These are phyloP conservation scores for Ophiostoma quercus DNA, from an alignment of 2,329 filamentous ascomycete species.

Conservation along the genomic window DNA sequence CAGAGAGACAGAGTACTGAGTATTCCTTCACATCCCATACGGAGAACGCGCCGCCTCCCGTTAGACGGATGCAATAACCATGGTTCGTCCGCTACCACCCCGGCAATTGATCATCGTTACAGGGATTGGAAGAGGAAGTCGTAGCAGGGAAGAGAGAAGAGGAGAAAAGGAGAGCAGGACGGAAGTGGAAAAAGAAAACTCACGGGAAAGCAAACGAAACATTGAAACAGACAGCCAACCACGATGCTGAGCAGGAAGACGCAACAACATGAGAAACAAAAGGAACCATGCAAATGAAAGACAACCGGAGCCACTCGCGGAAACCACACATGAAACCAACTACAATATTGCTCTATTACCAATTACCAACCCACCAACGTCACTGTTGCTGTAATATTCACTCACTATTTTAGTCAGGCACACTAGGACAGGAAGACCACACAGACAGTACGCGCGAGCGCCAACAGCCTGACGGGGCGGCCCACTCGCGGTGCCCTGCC, in stretches of 20 bases:
- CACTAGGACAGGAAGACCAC: too few relatives aligned
- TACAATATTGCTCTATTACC: background rate
- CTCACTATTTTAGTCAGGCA: too few relatives aligned
- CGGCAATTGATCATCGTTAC: background rate
- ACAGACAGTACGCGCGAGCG: background rate
- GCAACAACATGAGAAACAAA: background rate
- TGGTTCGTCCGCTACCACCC: constrained; percentile 11
- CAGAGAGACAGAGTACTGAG: background rate
- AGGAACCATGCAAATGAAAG: background rate
- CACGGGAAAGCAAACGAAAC: background rate
- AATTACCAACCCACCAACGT: background rate
- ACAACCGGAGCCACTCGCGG: too few relatives aligned
- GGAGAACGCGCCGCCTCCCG: constrained; percentile 9
- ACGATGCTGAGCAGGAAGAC: too few relatives aligned
- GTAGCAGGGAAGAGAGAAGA: background rate
- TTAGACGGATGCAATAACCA: constrained; percentile 10
- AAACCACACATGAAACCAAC: background rate
- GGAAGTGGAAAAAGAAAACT: background rate
- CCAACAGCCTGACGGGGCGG: constrained; percentile 3
- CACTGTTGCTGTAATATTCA: background rate
- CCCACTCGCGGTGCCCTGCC: constrained; percentile 1
- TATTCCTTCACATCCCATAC: background rate
- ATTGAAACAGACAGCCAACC: background rate
- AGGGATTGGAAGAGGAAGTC: background rate
- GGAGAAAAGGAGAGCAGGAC: constrained; percentile 7